These are phyloP conservation scores for Ichthyophthirius multifiliis DNA, from an alignment of 169 alveolate species.

Conservation along the genomic window DNA sequence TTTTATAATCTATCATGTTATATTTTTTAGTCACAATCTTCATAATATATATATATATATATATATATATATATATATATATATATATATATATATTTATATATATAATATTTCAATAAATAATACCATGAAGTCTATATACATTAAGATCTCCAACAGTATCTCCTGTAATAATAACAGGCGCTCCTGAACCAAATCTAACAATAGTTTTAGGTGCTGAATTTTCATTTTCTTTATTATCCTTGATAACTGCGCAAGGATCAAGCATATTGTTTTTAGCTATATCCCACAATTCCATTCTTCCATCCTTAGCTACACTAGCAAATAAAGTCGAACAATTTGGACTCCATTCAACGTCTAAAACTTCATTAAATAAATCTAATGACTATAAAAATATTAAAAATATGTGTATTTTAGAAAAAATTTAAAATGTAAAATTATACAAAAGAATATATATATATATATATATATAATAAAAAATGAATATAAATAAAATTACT, in stretches of 20 bases:
- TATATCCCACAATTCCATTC: constrained; percentile 92
- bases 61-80: neutral
- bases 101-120: neutral
- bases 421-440: neutral
- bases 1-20: constrained; percentile 26
- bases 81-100: neutral
- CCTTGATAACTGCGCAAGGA: constrained; percentile 38
- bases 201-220: constrained; percentile 64
- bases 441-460: neutral
- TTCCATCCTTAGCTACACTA: constrained; percentile 89
- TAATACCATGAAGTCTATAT: constrained; percentile 72
- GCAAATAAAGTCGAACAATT: constrained; percentile 83
- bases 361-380: constrained; percentile 78
- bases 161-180: constrained; percentile 88
- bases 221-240: constrained; percentile 52
- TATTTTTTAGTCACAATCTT: constrained; percentile 30
- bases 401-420: constrained; percentile 41
- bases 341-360: constrained; percentile 83
- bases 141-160: constrained; percentile 79
- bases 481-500: neutral
- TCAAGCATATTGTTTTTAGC: constrained; percentile 60
- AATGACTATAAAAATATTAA: constrained; percentile 55
- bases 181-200: constrained; percentile 79
- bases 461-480: neutral
- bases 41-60: constrained; percentile 8